These are phyloP conservation scores for Myotisia sp. DNA, from an alignment of 2,329 filamentous ascomycete genomes.

Conservation along the genomic window DNA sequence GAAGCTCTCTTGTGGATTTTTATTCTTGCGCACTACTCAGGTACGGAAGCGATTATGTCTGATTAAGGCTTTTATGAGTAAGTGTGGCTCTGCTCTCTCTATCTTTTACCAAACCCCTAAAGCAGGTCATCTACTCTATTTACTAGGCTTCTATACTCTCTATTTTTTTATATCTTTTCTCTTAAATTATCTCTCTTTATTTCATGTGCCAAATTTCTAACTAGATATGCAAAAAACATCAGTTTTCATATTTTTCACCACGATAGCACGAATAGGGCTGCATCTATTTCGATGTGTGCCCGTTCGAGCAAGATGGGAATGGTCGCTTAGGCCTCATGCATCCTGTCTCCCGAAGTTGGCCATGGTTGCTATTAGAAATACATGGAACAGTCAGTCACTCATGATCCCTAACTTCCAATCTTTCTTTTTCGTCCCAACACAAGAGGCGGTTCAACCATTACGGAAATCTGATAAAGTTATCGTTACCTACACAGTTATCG, in stretches of 20 bases:
- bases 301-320: constrained; percentile 33
- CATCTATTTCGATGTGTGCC: constrained; percentile 37
- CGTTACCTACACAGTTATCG: no score
- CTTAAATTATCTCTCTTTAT: neutral
- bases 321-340: constrained; percentile 15
- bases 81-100: constrained; percentile 11
- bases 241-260: neutral
- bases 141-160: no score
- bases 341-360: neutral
- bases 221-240: neutral
- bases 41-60: constrained; percentile 28
- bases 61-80: constrained; percentile 31
- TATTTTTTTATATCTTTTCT: neutral
- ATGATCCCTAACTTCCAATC: no score
- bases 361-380: constrained; percentile 1
- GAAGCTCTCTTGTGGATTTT: constrained; percentile 36
- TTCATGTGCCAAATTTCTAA: neutral
- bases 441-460: no score
- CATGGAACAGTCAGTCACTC: no score
- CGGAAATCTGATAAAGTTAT: no score
- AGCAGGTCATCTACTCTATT: no score
- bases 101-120: no score
- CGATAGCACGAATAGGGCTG: constrained; percentile 28
- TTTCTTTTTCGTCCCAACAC: no score
- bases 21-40: constrained; percentile 32